A percentile compares a stretch with the other conserved stretches of the same genome.
Evolutionary conservation across 139 green algal genomes (phyloP).

Genomic region (Deuterostichococcus epilithicus): DNA sequence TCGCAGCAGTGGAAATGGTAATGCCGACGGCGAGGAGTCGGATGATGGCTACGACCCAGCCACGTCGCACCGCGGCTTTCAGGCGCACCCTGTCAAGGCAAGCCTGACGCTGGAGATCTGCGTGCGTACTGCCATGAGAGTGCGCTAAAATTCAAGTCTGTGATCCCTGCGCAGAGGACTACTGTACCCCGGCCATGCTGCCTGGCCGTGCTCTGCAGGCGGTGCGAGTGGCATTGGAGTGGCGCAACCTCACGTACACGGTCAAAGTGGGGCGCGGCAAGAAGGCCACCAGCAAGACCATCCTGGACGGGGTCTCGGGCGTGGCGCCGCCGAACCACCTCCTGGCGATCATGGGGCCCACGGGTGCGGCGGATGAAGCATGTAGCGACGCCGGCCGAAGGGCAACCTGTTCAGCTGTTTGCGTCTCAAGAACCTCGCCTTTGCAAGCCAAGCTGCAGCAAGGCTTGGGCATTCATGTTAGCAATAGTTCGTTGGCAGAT

Average conservation of each 20-base stretch:
- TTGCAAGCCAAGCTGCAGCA: not conserved
- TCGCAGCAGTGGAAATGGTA: too few relatives aligned
- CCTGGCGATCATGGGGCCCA: constrained; percentile 38
- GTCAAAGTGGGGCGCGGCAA: constrained; percentile 14
- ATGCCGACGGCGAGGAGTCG: too few relatives aligned
- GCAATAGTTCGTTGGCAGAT: not conserved
- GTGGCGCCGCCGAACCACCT: constrained; percentile 21
- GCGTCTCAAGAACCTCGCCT: too few relatives aligned
- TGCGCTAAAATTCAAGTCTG: too few relatives aligned
- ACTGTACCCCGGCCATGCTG: too few relatives aligned
- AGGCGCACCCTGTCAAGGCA: not conserved
- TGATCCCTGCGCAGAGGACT: too few relatives aligned
- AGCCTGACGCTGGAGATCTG: not conserved
- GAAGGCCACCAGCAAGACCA: not conserved
- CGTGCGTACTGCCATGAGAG: too few relatives aligned
- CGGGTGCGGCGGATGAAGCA: constrained; percentile 1
- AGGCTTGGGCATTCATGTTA: not conserved
- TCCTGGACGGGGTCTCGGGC: constrained; percentile 24
- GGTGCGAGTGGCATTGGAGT: constrained; percentile 11
- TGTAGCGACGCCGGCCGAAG: not conserved
- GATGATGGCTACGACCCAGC: not conserved
- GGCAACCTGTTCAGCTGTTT: not conserved
- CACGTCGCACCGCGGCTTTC: not conserved
- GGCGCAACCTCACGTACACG: constrained; percentile 25
- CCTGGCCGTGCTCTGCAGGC: not conserved